Base-by-base conservation (phyloP, 2,329 filamentous ascomycete genomes). In the Venturia aucupariae region DNA sequence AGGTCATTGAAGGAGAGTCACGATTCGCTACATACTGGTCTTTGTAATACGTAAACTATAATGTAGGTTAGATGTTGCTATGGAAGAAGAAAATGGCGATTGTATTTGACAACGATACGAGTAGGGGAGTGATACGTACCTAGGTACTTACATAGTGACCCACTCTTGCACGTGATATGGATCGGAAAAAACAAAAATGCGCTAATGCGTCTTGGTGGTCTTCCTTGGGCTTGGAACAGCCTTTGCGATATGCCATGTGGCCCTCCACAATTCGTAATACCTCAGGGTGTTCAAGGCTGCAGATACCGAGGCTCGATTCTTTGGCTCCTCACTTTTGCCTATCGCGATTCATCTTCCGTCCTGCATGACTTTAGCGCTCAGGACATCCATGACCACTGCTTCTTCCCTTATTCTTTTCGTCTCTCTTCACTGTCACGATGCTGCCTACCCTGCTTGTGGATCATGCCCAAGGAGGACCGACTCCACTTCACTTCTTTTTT, bases 1-100 rank as follows among this genome's bases (percentile, higher is more conserved):
- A 79, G 41, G 79, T 86, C 1, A 73, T 86, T 7, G 73, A 77
- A 38, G 84, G 84, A 0, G 69, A 68, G 65, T 80, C 79, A 67
- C 72, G 72, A 69, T 81, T 74, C 71, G 79, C 78, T 38, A 77
- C 68, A 32, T 81, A 81, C 66, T 81, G 74, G 74, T 62, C 41
- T 8, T 57, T 3, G 42, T 35, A 48, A 24, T 10, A 4, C 7
- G 10, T 48, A 19, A n/a, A 27, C 4, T 7, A 38, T 38, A 38
- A 38, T 38, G 35, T 38, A 38, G 35, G n/a, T n/a, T n/a, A n/a
- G n/a, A n/a, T n/a, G n/a, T n/a, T n/a, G n/a, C n/a, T n/a, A n/a
- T n/a, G n/a, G n/a, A n/a, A n/a, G n/a, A n/a, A n/a, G n/a, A n/a
- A n/a, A n/a, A n/a, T n/a, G n/a, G n/a, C n/a, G n/a, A n/a, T n/a